Conservation (phyloP, 169 alveolate genomes). For the Perkinsus olseni region DNA sequence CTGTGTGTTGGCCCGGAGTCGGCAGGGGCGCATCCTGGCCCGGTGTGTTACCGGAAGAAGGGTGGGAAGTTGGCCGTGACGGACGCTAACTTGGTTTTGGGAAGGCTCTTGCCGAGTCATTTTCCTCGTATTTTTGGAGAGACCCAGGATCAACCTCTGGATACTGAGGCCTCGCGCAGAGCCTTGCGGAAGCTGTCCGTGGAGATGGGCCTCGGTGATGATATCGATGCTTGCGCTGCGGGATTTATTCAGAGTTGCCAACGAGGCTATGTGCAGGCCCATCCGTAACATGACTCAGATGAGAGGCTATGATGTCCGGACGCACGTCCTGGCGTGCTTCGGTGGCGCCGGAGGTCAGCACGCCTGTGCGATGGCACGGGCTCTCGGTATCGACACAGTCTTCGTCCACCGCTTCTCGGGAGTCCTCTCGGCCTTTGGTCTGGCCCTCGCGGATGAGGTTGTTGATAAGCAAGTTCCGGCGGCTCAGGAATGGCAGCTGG, state of each 20-base stretch:
- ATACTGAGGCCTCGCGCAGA: slow-evolving; percentile 18
- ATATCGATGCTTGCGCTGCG: slow-evolving; percentile 42
- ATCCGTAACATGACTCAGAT: slow-evolving; percentile 50
- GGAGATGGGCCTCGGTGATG: slow-evolving; percentile 21
- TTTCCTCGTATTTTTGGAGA: slow-evolving; percentile 65
- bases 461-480: not conserved
- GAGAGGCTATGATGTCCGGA: slow-evolving; percentile 54
- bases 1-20: slow-evolving; percentile 71
- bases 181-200: slow-evolving; percentile 38
- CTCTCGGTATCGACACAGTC: slow-evolving; percentile 48
- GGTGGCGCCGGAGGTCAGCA: slow-evolving; percentile 82
- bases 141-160: slow-evolving; percentile 44
- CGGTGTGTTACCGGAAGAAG: slow-evolving; percentile 59
- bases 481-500: not conserved
- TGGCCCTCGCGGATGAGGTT: slow-evolving; percentile 60
- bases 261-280: slow-evolving; percentile 69
- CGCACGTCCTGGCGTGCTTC: slow-evolving; percentile 52
- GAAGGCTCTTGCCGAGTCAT: slow-evolving; percentile 50
- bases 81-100: slow-evolving; percentile 59
- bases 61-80: slow-evolving; percentile 58
- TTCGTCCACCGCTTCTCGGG: slow-evolving; percentile 62
- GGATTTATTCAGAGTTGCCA: slow-evolving; percentile 71
- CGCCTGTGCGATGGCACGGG: slow-evolving; percentile 57
- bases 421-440: slow-evolving; percentile 66
- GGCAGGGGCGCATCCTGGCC: slow-evolving; percentile 54